Percentiles rank a stretch among this genome's conserved stretches.
phyloP scores from a whole-genome alignment of 2,329 filamentous ascomycete genomes.

The Penicillium sp. region DNA sequence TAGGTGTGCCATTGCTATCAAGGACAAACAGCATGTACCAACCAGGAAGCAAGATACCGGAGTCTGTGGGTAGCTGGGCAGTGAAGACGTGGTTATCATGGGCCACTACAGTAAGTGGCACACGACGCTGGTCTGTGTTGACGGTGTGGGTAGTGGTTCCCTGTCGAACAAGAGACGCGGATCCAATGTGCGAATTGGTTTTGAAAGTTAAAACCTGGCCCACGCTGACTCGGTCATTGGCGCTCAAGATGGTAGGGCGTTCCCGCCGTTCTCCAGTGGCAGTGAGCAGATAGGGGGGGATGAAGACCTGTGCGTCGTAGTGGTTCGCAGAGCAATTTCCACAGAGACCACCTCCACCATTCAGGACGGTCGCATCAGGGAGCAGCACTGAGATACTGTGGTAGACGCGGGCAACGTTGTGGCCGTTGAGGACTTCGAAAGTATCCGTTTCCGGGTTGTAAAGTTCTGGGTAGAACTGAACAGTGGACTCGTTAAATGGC shows the following conservation, averaged over 20 bases:
- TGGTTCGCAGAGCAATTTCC: slow-evolving; percentile 52
- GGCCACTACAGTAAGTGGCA: slow-evolving; percentile 42
- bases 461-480: slow-evolving; percentile 47
- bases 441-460: slow-evolving; percentile 46
- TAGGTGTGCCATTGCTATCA: slow-evolving; percentile 22
- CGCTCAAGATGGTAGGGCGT: slow-evolving; percentile 35
- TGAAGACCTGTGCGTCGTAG: slow-evolving; percentile 57
- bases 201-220: slow-evolving; percentile 18
- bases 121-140: slow-evolving; percentile 59
- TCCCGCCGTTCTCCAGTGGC: not conserved
- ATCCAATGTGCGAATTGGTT: slow-evolving; percentile 36
- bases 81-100: slow-evolving; percentile 10
- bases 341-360: slow-evolving; percentile 58
- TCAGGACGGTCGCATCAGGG: slow-evolving; percentile 53
- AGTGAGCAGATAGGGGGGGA: slow-evolving; percentile 55
- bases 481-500: slow-evolving; percentile 48
- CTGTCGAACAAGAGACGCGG: slow-evolving; percentile 48
- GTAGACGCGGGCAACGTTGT: slow-evolving; percentile 39
- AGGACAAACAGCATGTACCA: slow-evolving; percentile 59
- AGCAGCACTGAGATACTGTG: slow-evolving; percentile 53
- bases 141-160: slow-evolving; percentile 56
- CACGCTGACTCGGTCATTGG: slow-evolving; percentile 45
- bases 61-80: slow-evolving; percentile 47
- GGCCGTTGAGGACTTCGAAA: slow-evolving; percentile 33
- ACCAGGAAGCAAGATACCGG: slow-evolving; percentile 54